Evolutionary conservation across 129 eudicot genomes (phyloP).

Genomic region (Cynara cardunculus): DNA sequence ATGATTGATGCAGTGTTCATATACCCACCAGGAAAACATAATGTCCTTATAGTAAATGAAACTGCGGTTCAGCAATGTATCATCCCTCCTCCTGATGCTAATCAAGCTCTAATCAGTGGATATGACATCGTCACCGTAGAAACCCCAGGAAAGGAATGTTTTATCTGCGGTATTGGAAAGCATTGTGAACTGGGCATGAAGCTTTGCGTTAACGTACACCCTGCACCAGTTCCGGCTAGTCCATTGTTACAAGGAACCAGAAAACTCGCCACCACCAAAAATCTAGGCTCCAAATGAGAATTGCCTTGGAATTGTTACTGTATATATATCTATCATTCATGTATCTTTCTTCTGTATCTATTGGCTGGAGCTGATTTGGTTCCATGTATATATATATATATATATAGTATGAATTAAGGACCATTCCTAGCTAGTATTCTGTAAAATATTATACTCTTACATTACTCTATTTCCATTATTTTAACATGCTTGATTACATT

Average conservation of each 20-base stretch:
- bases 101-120: background rate
- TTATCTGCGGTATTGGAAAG: constrained; percentile 26
- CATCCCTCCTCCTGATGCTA: background rate
- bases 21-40: constrained; percentile 25
- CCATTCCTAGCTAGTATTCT: background rate
- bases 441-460: background rate
- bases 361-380: background rate
- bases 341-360: background rate
- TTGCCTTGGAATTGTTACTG: too few relatives aligned
- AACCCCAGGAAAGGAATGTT: constrained; percentile 22
- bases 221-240: background rate
- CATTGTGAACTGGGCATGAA: constrained; percentile 26
- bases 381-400: too few relatives aligned
- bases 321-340: too few relatives aligned
- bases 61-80: background rate
- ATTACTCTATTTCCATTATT: too few relatives aligned
- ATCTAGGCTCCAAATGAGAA: background rate
- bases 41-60: constrained; percentile 30
- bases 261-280: background rate
- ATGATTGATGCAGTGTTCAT: constrained; percentile 27
- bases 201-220: constrained; percentile 16
- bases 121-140: constrained; percentile 12
- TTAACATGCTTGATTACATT: too few relatives aligned
- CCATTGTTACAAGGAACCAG: background rate
- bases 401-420: background rate